These are phyloP conservation scores for Amanita muscaria DNA, from an alignment of 768 basidiomycete genomes.

Conservation along the genomic window DNA sequence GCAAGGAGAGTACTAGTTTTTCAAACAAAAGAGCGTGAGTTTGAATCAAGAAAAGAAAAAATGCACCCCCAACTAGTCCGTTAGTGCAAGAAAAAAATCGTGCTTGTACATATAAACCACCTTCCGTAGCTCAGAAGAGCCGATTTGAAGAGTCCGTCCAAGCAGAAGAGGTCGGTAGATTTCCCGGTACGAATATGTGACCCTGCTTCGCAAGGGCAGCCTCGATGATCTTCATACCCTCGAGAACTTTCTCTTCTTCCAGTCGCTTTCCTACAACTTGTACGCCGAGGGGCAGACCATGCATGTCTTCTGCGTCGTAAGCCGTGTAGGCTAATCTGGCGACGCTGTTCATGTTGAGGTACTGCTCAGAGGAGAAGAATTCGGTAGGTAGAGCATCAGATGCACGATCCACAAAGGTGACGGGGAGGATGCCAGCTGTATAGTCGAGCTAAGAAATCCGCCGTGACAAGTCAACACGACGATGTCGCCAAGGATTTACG, in stretches of 20 bases:
- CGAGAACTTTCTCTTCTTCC: conserved; percentile 67
- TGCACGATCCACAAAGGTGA: conserved; percentile 38
- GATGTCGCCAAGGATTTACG: background rate
- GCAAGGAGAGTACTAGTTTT: background rate
- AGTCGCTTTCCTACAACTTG: conserved; percentile 54
- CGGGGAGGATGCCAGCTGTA: conserved; percentile 50
- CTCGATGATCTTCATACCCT: conserved; percentile 54
- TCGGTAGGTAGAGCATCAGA: conserved; percentile 26
- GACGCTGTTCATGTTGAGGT: conserved; percentile 23
- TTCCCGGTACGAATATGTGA: conserved; percentile 12
- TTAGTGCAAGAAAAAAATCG: background rate
- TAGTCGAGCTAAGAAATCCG: conserved; percentile 38
- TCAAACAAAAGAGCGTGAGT: conserved; percentile 4
- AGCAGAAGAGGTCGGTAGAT: background rate
- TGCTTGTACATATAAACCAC: background rate
- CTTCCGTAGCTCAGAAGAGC: background rate
- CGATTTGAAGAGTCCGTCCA: conserved; percentile 5
- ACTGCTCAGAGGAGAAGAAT: conserved; percentile 26
- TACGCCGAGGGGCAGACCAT: conserved; percentile 60
- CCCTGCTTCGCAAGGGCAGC: conserved; percentile 26
- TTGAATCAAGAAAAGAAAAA: conserved; percentile 2
- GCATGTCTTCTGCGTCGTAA: conserved; percentile 56
- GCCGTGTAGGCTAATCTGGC: conserved; percentile 34
- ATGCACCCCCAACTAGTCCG: background rate
- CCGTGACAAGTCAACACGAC: background rate